phyloP scores from a whole-genome alignment of 2,329 filamentous ascomycete species.

The Colletotrichum coccodes region DNA sequence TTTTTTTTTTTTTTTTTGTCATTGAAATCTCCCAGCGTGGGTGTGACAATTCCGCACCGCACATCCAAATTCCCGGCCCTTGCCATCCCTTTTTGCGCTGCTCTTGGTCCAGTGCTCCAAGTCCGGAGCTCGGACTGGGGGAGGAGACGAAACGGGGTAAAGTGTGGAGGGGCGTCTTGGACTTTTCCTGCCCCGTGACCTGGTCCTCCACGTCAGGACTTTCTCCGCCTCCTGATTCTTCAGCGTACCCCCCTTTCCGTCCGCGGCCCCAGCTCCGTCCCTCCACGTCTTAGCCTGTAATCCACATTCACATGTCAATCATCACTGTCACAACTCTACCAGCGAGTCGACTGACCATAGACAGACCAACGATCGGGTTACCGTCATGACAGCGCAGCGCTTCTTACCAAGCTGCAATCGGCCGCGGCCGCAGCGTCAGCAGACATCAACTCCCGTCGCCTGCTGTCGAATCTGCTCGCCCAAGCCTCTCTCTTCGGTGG shows the following conservation, averaged over 20 bases:
- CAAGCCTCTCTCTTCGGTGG: constrained; percentile 44
- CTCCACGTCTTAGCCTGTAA: constrained; percentile 28
- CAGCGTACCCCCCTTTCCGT: background rate
- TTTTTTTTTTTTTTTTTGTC: background rate
- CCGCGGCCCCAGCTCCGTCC: constrained; percentile 27
- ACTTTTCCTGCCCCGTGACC: constrained; percentile 28
- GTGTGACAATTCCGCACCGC: background rate
- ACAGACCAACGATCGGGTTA: constrained; percentile 52
- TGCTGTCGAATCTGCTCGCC: constrained; percentile 34
- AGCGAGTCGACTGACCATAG: constrained; percentile 44
- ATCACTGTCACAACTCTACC: constrained; percentile 15
- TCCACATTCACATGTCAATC: constrained; percentile 38
- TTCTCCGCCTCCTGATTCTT: constrained; percentile 26
- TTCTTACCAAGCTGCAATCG: constrained; percentile 43
- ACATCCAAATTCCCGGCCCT: background rate
- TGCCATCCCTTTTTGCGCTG: constrained; percentile 15
- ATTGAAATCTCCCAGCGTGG: background rate
- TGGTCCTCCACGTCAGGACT: constrained; percentile 23
- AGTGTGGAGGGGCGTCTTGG: constrained; percentile 15
- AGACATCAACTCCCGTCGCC: constrained; percentile 33
- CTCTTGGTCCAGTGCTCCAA: constrained; percentile 16
- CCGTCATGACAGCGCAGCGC: constrained; percentile 42
- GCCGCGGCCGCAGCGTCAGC: constrained; percentile 35
- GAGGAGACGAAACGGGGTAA: constrained; percentile 23
- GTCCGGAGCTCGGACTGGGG: constrained; percentile 27